Conservation (phyloP, 2,329 filamentous ascomycete species). For the Mycosphaerelloides madeirae region DNA sequence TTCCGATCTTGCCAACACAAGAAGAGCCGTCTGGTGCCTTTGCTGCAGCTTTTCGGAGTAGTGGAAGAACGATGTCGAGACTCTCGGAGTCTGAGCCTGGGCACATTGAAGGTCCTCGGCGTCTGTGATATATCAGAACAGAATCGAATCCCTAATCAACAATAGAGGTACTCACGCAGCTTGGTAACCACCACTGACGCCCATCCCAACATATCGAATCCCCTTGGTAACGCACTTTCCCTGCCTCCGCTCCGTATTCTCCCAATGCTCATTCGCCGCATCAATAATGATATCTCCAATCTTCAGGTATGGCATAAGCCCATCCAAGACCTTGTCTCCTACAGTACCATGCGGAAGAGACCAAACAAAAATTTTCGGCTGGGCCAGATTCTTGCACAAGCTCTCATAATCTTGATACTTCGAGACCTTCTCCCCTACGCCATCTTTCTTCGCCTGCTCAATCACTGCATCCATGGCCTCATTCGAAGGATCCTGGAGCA, state of each 20-base stretch:
- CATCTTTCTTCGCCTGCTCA: slow-evolving; percentile 37
- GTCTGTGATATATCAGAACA: slow-evolving; percentile 17
- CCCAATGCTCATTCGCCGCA: slow-evolving; percentile 63
- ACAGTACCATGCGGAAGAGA: slow-evolving; percentile 35
- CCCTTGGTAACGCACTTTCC: slow-evolving; percentile 52
- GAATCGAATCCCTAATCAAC: neutral
- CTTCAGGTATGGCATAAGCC: slow-evolving; percentile 49
- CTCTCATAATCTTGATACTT: slow-evolving; percentile 46
- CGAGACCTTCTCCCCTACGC: slow-evolving; percentile 35
- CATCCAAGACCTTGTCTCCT: slow-evolving; percentile 45
- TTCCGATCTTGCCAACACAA: slow-evolving; percentile 58
- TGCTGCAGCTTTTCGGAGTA: slow-evolving; percentile 58
- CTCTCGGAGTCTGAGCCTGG: slow-evolving; percentile 57
- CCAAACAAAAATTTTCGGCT: slow-evolving; percentile 34
- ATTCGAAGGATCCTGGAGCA: slow-evolving; percentile 50
- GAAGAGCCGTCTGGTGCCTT: slow-evolving; percentile 56
- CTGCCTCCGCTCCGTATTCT: slow-evolving; percentile 58
- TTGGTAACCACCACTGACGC: slow-evolving; percentile 66
- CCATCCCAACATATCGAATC: slow-evolving; percentile 63
- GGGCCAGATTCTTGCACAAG: slow-evolving; percentile 46
- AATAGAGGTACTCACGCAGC: slow-evolving; percentile 42
- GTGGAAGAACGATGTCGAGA: slow-evolving; percentile 56
- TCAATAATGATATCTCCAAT: slow-evolving; percentile 64
- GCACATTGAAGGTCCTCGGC: slow-evolving; percentile 62
- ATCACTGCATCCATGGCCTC: slow-evolving; percentile 45